phyloP scores from a whole-genome alignment of 305 asterid genomes.

The Fraxinus nigra region DNA sequence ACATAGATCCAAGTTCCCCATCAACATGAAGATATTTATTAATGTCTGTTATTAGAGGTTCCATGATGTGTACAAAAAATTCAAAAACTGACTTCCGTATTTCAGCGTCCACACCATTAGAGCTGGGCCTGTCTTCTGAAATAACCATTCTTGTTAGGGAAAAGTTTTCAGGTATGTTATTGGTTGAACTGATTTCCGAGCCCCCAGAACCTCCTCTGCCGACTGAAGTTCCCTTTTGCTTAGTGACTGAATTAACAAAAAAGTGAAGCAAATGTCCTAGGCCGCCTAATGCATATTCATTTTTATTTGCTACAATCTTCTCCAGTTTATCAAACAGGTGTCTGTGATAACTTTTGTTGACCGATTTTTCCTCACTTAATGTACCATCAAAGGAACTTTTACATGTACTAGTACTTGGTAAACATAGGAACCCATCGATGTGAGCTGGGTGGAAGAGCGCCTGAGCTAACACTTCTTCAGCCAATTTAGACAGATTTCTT shows the following conservation, averaged over 20 bases:
- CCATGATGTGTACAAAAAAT: slow-evolving; percentile 70
- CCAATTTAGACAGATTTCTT: slow-evolving; percentile 42
- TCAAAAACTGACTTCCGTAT: slow-evolving; percentile 55
- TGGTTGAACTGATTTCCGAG: slow-evolving; percentile 23
- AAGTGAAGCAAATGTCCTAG: slow-evolving; percentile 69
- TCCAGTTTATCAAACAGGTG: slow-evolving; percentile 80
- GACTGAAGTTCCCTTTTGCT: slow-evolving; percentile 49
- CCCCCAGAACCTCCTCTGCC: slow-evolving; percentile 34
- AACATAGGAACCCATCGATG: slow-evolving; percentile 69
- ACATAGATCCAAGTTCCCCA: slow-evolving; percentile 30
- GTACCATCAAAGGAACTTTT: slow-evolving; percentile 44
- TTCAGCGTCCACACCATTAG: slow-evolving; percentile 50
- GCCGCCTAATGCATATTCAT: slow-evolving; percentile 53
- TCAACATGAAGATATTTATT: slow-evolving; percentile 44
- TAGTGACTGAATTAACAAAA: slow-evolving; percentile 56
- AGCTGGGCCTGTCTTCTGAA: slow-evolving; percentile 27
- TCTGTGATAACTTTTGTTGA: slow-evolving; percentile 80
- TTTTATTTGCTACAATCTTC: slow-evolving; percentile 57
- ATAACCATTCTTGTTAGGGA: slow-evolving; percentile 23
- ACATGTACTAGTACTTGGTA: slow-evolving; percentile 55
- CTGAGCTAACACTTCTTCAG: slow-evolving; percentile 73
- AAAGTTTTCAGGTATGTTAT: slow-evolving; percentile 22
- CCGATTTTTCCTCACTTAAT: slow-evolving; percentile 43
- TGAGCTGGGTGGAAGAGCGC: slow-evolving; percentile 84
- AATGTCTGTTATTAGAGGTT: slow-evolving; percentile 53